A percentile compares a stretch with the other conserved stretches of the same genome.
Conservation (phyloP, 495 filamentous ascomycete genomes). For the Aspergillus heteromorphus region DNA sequence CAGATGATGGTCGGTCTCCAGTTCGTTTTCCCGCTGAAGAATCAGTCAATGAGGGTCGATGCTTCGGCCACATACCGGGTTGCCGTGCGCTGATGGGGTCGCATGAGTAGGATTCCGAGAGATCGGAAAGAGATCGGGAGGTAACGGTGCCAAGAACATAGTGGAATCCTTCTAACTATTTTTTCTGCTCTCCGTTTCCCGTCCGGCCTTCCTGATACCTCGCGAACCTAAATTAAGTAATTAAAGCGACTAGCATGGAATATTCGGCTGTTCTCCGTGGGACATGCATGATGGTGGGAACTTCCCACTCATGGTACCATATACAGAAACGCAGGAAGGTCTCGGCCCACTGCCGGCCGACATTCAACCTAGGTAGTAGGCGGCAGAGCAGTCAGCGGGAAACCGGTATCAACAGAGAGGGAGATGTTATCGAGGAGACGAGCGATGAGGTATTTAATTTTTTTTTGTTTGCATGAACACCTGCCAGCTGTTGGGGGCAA, state of each 20-base stretch:
- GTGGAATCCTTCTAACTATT: not conserved
- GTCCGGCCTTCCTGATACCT: not conserved
- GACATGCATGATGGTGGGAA: conserved; percentile 9
- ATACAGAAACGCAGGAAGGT: not conserved
- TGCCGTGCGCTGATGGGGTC: not conserved
- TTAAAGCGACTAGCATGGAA: not conserved
- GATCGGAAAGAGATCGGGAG: not conserved
- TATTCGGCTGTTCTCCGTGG: not conserved
- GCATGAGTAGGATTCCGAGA: not conserved
- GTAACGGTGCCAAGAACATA: not conserved
- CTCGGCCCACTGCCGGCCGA: not conserved
- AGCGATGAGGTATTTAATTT: not conserved
- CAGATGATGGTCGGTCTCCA: not conserved
- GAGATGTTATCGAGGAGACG: not conserved
- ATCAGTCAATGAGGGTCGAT: not conserved
- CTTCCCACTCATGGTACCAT: conserved; percentile 14
- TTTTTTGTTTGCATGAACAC: not conserved
- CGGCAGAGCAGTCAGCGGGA: conserved; percentile 3
- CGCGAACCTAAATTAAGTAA: not conserved
- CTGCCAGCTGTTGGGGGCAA: not conserved
- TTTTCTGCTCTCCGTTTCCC: not conserved
- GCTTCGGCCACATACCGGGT: not conserved
- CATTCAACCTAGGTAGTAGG: not conserved
- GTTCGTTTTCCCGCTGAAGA: not conserved
- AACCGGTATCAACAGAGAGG: not conserved